Conservation (phyloP, 1,139 yeast species). For the Hemisphaericaspora subhashii region DNA sequence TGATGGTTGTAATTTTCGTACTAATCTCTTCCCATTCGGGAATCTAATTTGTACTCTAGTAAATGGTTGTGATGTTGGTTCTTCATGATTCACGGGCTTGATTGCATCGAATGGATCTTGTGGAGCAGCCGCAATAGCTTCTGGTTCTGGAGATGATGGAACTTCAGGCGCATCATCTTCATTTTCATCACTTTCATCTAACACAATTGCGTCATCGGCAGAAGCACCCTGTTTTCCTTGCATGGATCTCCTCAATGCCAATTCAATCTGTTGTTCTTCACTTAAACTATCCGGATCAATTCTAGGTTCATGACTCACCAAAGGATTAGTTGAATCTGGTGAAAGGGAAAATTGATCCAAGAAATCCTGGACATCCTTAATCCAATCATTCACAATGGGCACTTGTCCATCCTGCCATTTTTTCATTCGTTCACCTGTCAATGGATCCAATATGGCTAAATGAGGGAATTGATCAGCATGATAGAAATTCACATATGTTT, state of each 20-base stretch:
- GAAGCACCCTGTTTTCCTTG: conserved; percentile 21
- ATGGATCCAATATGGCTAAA: conserved; percentile 88
- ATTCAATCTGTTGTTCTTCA: conserved; percentile 83
- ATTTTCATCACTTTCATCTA: conserved; percentile 21
- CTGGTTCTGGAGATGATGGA: conserved; percentile 1
- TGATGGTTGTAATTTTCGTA: conserved; percentile 63
- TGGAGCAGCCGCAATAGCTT: conserved; percentile 11
- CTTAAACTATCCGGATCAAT: conserved; percentile 64
- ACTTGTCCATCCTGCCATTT: conserved; percentile 64
- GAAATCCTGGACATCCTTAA: conserved; percentile 59
- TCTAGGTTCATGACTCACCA: conserved; percentile 52
- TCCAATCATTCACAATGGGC: conserved; percentile 59
- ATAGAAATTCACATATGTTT: conserved; percentile 69
- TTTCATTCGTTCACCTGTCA: conserved; percentile 86
- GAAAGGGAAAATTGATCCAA: conserved; percentile 64
- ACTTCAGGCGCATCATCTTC: conserved; percentile 6
- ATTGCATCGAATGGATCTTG: conserved; percentile 42
- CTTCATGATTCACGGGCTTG: conserved; percentile 51
- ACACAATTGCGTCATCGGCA: conserved; percentile 30
- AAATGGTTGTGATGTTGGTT: conserved; percentile 54
- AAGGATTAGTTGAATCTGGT: conserved; percentile 68
- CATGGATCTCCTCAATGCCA: conserved; percentile 73
- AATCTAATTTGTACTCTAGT: conserved; percentile 86
- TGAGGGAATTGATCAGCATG: conserved; percentile 73
- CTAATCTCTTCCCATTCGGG: conserved; percentile 80